Base-by-base conservation (phyloP, 192 early-diverging fungal genomes). In the Backusella australiensis region DNA sequence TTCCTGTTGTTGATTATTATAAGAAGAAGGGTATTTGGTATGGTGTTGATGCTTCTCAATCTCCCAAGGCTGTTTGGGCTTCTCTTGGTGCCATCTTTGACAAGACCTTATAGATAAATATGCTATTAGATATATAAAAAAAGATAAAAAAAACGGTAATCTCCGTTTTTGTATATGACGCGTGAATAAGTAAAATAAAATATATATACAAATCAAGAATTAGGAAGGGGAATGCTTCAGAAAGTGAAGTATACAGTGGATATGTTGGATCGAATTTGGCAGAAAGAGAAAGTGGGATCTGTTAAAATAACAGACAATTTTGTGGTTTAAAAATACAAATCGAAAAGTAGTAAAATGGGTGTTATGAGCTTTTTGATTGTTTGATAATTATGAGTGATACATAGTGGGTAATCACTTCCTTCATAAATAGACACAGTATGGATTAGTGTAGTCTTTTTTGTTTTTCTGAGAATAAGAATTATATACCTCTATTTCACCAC, bases 11-110 rank as follows among this genome's bases (percentile, higher is more conserved):
- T n/a, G 89, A 86, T 12, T 98, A 98, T 90, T 99, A 99, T 87
- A 91, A 93, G 87, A 83, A 91, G 77, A 92, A 95, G 83, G 97
- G 97, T 76, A 96, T 99, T 80, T 93, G 93, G 93, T 85, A 88
- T 74, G 86, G 89, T 80, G 90, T 98, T 49, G 98, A 99, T 88
- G 98, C 98, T 69, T 85, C 95, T 71, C 95, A 97, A 86, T 89
- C 86, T 72, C 96, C 94, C 67, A 86, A 88, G 74, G 86, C 91
- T 32, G 98, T 99, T 44, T 99, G 97, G 98, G 86, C 89, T 19
- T 92, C 88, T 67, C 87, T 99, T 69, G 84, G 89, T 73, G 94
- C 96, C 74, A 96, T 99, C 80, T 99, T 99, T 86, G 85, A 86
- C 65, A 86, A 89, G 39, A 77, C 80, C 44, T 67, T 74, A 34